Conservation (phyloP, 805 yeast species). For the Candida broadrunensis region DNA sequence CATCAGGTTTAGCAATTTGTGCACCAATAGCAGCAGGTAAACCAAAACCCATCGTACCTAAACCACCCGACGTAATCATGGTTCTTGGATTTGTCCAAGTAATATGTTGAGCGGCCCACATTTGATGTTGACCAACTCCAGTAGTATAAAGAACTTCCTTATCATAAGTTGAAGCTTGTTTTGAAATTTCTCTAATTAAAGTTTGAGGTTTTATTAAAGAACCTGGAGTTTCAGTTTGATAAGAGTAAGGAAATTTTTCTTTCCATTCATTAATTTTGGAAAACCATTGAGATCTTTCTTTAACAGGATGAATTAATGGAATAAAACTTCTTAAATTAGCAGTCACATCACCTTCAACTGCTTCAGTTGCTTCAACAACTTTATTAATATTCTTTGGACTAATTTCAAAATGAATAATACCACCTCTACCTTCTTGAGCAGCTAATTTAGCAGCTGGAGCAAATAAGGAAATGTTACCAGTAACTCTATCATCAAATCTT, state of each 20-base stretch:
- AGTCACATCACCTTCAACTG: conserved; percentile 94
- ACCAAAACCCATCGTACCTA: conserved; percentile 99
- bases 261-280: conserved; percentile 76
- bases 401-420: conserved; percentile 94
- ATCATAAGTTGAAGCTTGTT: conserved; percentile 58
- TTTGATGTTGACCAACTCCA: conserved; percentile 99
- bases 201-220: conserved; percentile 91
- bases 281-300: conserved; percentile 79
- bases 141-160: conserved; percentile 88
- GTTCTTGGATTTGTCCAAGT: conserved; percentile 91
- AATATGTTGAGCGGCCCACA: conserved; percentile 99
- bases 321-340: conserved; percentile 68
- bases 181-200: conserved; percentile 72
- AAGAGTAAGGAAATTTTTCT: conserved; percentile 78
- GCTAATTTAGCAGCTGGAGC: conserved; percentile 94
- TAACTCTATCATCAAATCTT: conserved; percentile 97
- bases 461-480: conserved; percentile 78
- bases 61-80: conserved; percentile 96
- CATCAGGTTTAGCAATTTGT: conserved; percentile 93
- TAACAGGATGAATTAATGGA: conserved; percentile 64
- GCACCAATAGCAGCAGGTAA: conserved; percentile 98
- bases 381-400: conserved; percentile 96
- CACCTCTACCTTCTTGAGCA: conserved; percentile 85
- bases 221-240: conserved; percentile 76
- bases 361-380: conserved; percentile 94